Evolutionary conservation across 352 stramenopile genomes (phyloP), one percentile per base, ranked within the genome.

Genomic region (Poterioochromonas sp.): DNA sequence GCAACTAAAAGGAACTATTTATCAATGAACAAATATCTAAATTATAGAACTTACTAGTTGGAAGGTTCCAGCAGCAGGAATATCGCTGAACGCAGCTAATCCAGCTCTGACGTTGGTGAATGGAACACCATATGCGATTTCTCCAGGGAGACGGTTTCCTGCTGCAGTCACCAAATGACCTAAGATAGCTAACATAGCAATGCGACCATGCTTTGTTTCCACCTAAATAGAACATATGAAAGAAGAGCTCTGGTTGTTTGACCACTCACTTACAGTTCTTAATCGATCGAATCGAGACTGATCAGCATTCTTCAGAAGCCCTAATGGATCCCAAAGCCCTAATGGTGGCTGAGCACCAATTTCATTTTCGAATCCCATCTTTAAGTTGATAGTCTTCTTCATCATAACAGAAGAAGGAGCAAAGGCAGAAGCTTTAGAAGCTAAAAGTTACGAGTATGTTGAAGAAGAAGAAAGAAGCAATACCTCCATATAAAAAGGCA

Each of bases 201-300:
- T 74, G 69, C 85, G 83, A 40, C 86, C 86, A 79, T 91, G 82
- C 80, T 91, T 91, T 79, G 91, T 81, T 83, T 92, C 88, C 34
- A 84, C 78, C 79, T 91, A n/a, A n/a, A n/a, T n/a, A n/a, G n/a
- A n/a, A n/a, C n/a, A n/a, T n/a, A n/a, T n/a, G n/a, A n/a, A n/a
- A n/a, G n/a, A n/a, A n/a, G n/a, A n/a, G n/a, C n/a, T n/a, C n/a
- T n/a, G n/a, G n/a, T n/a, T n/a, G n/a, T n/a, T n/a, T n/a, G n/a
- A n/a, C n/a, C n/a, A n/a, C n/a, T n/a, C n/a, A n/a, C n/a, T n/a
- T n/a, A n/a, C n/a, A n/a, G n/a, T 87, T 73, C 88, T 83, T 70
- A 90, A 87, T 32, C 3, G 82, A 73, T 47, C 26, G 80, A 69
- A 77, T 49, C 51, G 5, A 11, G 5, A 3, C n/a, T 76, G 32